Percentiles rank a stretch among this genome's conserved stretches.
These are phyloP conservation scores for Fusarium sp. DNA, from an alignment of 2,329 filamentous ascomycete genomes.

Conservation along the genomic window DNA sequence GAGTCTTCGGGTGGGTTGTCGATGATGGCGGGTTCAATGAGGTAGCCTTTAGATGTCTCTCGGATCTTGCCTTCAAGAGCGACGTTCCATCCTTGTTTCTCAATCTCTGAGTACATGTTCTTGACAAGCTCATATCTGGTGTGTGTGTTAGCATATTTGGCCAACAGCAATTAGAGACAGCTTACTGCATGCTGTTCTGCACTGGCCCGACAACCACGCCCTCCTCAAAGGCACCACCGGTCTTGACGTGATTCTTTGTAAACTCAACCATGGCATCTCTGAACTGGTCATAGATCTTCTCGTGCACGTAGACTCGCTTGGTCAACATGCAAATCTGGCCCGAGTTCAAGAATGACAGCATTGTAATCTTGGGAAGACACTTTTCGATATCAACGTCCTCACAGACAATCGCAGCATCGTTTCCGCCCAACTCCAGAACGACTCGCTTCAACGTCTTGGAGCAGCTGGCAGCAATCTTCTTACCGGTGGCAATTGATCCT, in stretches of 20 bases:
- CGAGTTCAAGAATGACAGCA: slow-evolving; percentile 63
- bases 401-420: slow-evolving; percentile 67
- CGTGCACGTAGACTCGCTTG: slow-evolving; percentile 72
- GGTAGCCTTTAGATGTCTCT: slow-evolving; percentile 60
- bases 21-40: slow-evolving; percentile 69
- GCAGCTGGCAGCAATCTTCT: slow-evolving; percentile 68
- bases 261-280: slow-evolving; percentile 49
- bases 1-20: slow-evolving; percentile 69
- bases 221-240: slow-evolving; percentile 56
- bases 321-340: slow-evolving; percentile 56
- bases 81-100: slow-evolving; percentile 56
- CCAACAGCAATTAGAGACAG: background rate
- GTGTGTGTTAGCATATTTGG: background rate
- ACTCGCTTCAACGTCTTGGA: slow-evolving; percentile 69
- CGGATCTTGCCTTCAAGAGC: slow-evolving; percentile 44
- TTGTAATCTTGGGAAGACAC: slow-evolving; percentile 27
- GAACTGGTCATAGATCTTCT: slow-evolving; percentile 69
- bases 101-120: slow-evolving; percentile 61
- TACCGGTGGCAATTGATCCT: slow-evolving; percentile 69
- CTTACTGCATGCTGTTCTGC: slow-evolving; percentile 70
- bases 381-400: slow-evolving; percentile 65
- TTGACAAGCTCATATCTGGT: slow-evolving; percentile 36
- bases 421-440: slow-evolving; percentile 68
- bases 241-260: slow-evolving; percentile 51
- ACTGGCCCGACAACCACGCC: slow-evolving; percentile 63